Evolutionary conservation across 345 rosid species (phyloP).

Genomic region (Salix viminalis): DNA sequence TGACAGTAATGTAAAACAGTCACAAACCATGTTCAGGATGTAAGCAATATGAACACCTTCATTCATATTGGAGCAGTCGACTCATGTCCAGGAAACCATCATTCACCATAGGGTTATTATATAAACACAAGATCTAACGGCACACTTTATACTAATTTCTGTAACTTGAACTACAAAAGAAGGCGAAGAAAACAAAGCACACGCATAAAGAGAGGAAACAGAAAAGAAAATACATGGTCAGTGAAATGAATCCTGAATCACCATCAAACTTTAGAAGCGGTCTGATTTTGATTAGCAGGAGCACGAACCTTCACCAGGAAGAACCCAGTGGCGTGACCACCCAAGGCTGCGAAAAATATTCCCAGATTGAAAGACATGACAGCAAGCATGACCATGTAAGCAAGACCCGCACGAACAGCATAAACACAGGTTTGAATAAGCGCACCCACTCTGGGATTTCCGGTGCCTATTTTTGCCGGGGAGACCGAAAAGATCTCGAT

Average conservation of each 20-base stretch:
- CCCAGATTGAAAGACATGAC: conserved; percentile 48
- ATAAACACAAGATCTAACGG: neutral
- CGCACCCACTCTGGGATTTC: neutral
- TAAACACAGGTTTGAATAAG: conserved; percentile 16
- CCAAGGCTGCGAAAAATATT: conserved; percentile 38
- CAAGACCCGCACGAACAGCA: conserved; percentile 25
- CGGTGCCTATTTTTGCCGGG: neutral
- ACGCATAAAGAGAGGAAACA: neutral
- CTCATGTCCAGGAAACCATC: no score
- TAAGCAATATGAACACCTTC: no score
- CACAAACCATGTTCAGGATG: no score
- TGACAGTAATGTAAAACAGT: no score
- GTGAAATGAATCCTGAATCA: neutral
- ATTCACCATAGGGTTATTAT: neutral
- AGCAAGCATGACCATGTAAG: conserved; percentile 48
- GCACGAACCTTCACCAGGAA: conserved; percentile 31
- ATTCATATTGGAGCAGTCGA: no score
- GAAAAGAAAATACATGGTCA: neutral
- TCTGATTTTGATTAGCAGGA: conserved; percentile 1
- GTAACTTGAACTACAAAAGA: neutral
- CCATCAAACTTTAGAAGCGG: conserved; percentile 14
- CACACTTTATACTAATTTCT: neutral
- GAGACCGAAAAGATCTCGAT: conserved; percentile 5
- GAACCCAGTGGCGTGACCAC: conserved; percentile 33
- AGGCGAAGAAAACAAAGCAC: neutral